Conservation (phyloP, 345 rosid genomes). For the Aquilaria malaccensis region DNA sequence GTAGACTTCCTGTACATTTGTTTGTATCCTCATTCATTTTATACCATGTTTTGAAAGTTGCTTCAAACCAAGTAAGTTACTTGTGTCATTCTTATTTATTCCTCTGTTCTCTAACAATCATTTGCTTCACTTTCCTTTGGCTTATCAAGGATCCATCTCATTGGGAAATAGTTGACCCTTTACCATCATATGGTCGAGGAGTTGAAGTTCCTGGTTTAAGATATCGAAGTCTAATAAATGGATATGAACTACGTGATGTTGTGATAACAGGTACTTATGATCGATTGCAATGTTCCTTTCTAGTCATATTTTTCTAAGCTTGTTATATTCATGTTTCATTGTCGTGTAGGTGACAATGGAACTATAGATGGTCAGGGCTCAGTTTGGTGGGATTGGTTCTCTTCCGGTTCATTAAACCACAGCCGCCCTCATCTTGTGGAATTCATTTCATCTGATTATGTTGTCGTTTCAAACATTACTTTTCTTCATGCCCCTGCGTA, state of each 20-base stretch:
- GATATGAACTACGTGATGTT: slow-evolving; percentile 63
- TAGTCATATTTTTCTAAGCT: not conserved
- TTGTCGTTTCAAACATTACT: slow-evolving; percentile 79
- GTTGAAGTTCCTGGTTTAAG: slow-evolving; percentile 69
- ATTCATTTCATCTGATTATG: slow-evolving; percentile 44
- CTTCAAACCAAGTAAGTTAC: too few species aligned
- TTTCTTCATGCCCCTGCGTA: slow-evolving; percentile 75
- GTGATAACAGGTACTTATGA: slow-evolving; percentile 60
- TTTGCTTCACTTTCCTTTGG: slow-evolving; percentile 6
- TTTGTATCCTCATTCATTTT: not conserved
- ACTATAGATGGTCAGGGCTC: slow-evolving; percentile 90
- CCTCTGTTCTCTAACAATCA: not conserved
- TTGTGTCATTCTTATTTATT: too few species aligned
- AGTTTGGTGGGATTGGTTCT: slow-evolving; percentile 82
- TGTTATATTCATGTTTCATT: slow-evolving; percentile 5
- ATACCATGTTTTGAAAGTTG: too few species aligned
- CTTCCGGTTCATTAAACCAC: slow-evolving; percentile 54
- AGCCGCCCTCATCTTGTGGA: slow-evolving; percentile 92
- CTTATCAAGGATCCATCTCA: slow-evolving; percentile 59
- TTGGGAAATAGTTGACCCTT: slow-evolving; percentile 74
- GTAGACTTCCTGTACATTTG: slow-evolving; percentile 24
- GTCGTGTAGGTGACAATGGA: slow-evolving; percentile 69
- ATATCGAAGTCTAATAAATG: slow-evolving; percentile 79
- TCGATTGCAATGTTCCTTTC: not conserved
- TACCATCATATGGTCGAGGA: slow-evolving; percentile 91